phyloP scores from a whole-genome alignment of 2,329 filamentous ascomycete genomes.

The Zymoseptoria pseudotritici region DNA sequence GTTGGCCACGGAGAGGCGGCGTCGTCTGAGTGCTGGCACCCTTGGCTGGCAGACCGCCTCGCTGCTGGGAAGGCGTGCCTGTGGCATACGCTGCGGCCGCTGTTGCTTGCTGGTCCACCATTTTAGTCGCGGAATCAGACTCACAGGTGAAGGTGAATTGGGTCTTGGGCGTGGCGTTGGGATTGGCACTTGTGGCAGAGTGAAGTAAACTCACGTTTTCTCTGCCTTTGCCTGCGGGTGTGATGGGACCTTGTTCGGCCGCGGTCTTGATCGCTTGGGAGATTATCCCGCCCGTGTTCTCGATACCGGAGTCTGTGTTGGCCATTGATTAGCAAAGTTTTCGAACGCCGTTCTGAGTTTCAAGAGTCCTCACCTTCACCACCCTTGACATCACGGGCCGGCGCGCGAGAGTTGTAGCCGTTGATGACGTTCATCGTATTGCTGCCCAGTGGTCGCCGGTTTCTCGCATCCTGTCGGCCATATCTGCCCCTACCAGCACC shows the following conservation, averaged over 20 bases:
- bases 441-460: slow-evolving; percentile 36
- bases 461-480: slow-evolving; percentile 49
- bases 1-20: slow-evolving; percentile 15
- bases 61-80: slow-evolving; percentile 13
- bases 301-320: slow-evolving; percentile 40
- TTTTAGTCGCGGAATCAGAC: slow-evolving; percentile 73
- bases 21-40: slow-evolving; percentile 25
- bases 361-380: slow-evolving; percentile 18
- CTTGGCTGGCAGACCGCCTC: slow-evolving; percentile 9
- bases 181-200: slow-evolving; percentile 44
- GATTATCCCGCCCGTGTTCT: slow-evolving; percentile 61
- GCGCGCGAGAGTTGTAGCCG: slow-evolving; percentile 27
- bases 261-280: slow-evolving; percentile 87
- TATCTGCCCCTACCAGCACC: slow-evolving; percentile 79
- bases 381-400: slow-evolving; percentile 14
- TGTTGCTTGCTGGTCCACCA: slow-evolving; percentile 41
- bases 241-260: slow-evolving; percentile 54
- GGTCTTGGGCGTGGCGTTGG: slow-evolving; percentile 59
- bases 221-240: slow-evolving; percentile 59
- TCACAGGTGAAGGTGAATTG: slow-evolving; percentile 97
- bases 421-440: slow-evolving; percentile 37
- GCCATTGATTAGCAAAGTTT: neutral
- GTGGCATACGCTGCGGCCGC: slow-evolving; percentile 12
- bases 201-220: slow-evolving; percentile 68
- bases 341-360: neutral